Conservation (phyloP, 805 yeast species). For the Cyberlindnera xylosilytica region DNA sequence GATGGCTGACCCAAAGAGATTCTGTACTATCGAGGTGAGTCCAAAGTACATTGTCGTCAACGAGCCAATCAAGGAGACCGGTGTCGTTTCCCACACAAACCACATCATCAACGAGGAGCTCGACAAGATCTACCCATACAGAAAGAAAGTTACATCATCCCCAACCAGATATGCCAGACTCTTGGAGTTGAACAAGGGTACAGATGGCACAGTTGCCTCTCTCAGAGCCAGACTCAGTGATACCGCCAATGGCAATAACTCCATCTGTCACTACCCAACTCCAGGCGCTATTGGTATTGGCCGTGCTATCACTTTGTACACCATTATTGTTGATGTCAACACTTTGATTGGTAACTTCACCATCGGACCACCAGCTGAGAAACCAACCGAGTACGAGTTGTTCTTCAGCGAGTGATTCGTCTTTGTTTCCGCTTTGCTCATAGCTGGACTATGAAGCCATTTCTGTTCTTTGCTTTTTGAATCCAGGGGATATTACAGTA, state of each 20-base stretch:
- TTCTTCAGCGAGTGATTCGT: constrained; percentile 8
- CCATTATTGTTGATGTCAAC: constrained; percentile 17
- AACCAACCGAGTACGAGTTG: constrained; percentile 14
- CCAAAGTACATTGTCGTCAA: constrained; percentile 20
- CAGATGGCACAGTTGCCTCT: constrained; percentile 17
- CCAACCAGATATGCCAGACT: constrained; percentile 18
- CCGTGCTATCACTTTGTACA: constrained; percentile 19
- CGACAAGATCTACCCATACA: constrained; percentile 7
- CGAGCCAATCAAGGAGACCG: constrained; percentile 12
- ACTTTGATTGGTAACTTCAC: constrained; percentile 17
- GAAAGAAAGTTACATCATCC: constrained; percentile 20
- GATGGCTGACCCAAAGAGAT: constrained; percentile 24
- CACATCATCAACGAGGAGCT: constrained; percentile 18
- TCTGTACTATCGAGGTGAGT: constrained; percentile 22
- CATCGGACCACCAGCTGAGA: constrained; percentile 17
- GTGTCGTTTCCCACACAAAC: constrained; percentile 26
- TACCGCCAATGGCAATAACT: constrained; percentile 14
- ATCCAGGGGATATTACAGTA: too few relatives aligned
- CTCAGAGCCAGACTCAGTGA: constrained; percentile 25
- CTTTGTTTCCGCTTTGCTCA: neutral
- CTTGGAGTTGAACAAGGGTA: constrained; percentile 12
- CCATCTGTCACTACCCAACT: constrained; percentile 21
- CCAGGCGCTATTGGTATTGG: constrained; percentile 19
- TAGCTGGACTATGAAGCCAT: neutral
- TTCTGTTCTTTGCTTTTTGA: neutral